These are phyloP conservation scores for Heterobasidion irregulare DNA, from an alignment of 1,284 basidiomycete species.

Conservation along the genomic window DNA sequence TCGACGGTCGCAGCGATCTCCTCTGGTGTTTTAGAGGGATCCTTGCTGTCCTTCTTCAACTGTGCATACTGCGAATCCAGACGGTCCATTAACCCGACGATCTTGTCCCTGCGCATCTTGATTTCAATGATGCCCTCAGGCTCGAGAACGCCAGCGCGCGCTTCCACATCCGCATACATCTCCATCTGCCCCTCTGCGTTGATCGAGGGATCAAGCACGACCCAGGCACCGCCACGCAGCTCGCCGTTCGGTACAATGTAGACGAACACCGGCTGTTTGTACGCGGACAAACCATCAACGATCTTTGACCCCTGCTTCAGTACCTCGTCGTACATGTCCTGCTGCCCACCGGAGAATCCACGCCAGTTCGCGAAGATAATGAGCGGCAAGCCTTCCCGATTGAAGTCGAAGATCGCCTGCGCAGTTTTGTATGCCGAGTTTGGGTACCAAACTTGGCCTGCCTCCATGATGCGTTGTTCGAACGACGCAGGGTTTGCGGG, in stretches of 20 bases:
- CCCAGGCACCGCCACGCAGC: conserved; percentile 98
- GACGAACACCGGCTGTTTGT: conserved; percentile 98
- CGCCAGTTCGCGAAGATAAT: conserved; percentile 99
- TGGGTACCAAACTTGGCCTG: conserved; percentile 99
- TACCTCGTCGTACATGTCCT: conserved; percentile 96
- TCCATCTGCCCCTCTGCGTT: conserved; percentile 94
- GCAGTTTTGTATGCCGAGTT: conserved; percentile 99
- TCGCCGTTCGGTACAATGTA: conserved; percentile 99
- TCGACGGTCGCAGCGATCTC: conserved; percentile 66
- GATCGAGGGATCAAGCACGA: conserved; percentile 97
- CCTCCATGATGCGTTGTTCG: conserved; percentile 98
- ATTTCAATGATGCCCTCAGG: conserved; percentile 97
- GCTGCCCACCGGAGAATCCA: conserved; percentile 99
- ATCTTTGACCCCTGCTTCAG: conserved; percentile 96
- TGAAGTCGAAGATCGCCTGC: conserved; percentile 98
- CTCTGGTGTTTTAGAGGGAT: conserved; percentile 61
- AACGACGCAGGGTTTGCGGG: conserved; percentile 98
- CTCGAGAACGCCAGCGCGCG: conserved; percentile 95
- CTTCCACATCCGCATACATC: conserved; percentile 96
- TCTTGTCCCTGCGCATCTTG: conserved; percentile 88
- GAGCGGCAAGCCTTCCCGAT: conserved; percentile 92
- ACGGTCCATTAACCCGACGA: conserved; percentile 88
- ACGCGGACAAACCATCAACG: conserved; percentile 94
- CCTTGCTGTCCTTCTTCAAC: conserved; percentile 76
- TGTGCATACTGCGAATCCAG: conserved; percentile 81